Percentiles rank a stretch among this genome's conserved stretches.
These are phyloP conservation scores for Mucor piriformis DNA, from an alignment of 371 early-diverging fungal genomes.

Conservation along the genomic window DNA sequence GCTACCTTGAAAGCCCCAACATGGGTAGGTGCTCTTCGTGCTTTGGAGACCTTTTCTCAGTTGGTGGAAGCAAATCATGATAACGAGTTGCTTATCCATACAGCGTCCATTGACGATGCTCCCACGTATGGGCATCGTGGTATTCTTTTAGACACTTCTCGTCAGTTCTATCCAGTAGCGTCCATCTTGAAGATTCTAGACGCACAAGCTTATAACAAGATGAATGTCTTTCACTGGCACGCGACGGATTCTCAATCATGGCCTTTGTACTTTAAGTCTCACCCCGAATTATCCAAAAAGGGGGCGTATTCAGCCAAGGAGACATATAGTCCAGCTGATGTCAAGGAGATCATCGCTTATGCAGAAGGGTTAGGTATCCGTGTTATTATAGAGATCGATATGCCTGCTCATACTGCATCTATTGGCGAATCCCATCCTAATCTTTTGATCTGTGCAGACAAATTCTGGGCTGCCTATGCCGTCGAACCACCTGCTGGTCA, in stretches of 20 bases:
- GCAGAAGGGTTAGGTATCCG: slow-evolving; percentile 76
- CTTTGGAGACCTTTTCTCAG: slow-evolving; percentile 76
- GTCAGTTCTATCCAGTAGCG: slow-evolving; percentile 72
- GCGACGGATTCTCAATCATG: slow-evolving; percentile 79
- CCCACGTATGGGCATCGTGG: slow-evolving; percentile 78
- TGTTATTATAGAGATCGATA: slow-evolving; percentile 78
- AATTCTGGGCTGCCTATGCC: slow-evolving; percentile 57
- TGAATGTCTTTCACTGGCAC: slow-evolving; percentile 87
- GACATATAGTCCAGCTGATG: slow-evolving; percentile 65
- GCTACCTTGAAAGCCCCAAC: slow-evolving; percentile 62
- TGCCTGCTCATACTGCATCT: slow-evolving; percentile 77
- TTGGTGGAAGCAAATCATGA: slow-evolving; percentile 46
- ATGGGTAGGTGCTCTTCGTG: slow-evolving; percentile 80
- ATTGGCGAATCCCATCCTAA: slow-evolving; percentile 48
- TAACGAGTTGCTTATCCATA: slow-evolving; percentile 45
- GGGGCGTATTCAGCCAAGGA: slow-evolving; percentile 66
- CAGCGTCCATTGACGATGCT: slow-evolving; percentile 62
- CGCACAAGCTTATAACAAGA: slow-evolving; percentile 78
- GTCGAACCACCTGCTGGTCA: slow-evolving; percentile 79
- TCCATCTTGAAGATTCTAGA: slow-evolving; percentile 68
- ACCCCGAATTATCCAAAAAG: slow-evolving; percentile 64
- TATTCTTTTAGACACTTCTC: slow-evolving; percentile 72
- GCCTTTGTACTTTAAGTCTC: slow-evolving; percentile 66
- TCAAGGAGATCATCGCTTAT: slow-evolving; percentile 60
- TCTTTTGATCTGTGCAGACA: slow-evolving; percentile 44